Conservation (phyloP, 768 basidiomycete genomes). For the Tremella fuciformis region DNA sequence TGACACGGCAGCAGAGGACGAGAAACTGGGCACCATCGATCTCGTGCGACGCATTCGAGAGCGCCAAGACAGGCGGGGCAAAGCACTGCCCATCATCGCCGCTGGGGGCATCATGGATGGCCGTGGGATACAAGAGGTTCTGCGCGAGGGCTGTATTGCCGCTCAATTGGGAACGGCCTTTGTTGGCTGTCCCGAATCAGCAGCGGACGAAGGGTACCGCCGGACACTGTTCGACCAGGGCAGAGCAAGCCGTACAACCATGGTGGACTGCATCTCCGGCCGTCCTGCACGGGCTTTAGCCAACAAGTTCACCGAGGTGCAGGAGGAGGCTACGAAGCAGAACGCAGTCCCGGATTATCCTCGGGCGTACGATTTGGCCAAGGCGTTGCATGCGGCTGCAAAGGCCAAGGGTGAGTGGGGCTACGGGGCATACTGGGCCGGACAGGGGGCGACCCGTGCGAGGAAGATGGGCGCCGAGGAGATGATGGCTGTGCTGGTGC, state of each 20-base stretch:
- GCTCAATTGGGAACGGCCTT: constrained; percentile 46
- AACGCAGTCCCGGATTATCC: constrained; percentile 33
- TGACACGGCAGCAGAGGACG: constrained; percentile 27
- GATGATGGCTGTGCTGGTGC: constrained; percentile 18
- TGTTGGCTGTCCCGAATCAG: constrained; percentile 31
- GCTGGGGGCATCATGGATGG: constrained; percentile 48
- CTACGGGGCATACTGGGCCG: constrained; percentile 45
- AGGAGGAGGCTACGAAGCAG: neutral
- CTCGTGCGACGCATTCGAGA: constrained; percentile 19
- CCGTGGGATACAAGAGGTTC: constrained; percentile 21
- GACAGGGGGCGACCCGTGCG: constrained; percentile 32
- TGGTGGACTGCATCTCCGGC: constrained; percentile 40
- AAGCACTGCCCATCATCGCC: constrained; percentile 32
- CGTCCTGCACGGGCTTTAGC: constrained; percentile 33
- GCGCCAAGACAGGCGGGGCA: neutral
- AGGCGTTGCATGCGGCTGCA: constrained; percentile 37
- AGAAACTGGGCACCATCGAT: constrained; percentile 24
- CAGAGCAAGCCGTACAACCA: constrained; percentile 17
- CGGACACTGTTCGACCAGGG: constrained; percentile 12
- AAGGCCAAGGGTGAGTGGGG: constrained; percentile 33
- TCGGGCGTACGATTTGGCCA: constrained; percentile 39
- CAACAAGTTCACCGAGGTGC: constrained; percentile 35
- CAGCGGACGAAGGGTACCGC: constrained; percentile 33
- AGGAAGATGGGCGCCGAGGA: constrained; percentile 30
- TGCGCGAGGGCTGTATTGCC: constrained; percentile 29